These are phyloP conservation scores for Fusarium napiforme DNA, from an alignment of 2,329 filamentous ascomycete species.

Conservation along the genomic window DNA sequence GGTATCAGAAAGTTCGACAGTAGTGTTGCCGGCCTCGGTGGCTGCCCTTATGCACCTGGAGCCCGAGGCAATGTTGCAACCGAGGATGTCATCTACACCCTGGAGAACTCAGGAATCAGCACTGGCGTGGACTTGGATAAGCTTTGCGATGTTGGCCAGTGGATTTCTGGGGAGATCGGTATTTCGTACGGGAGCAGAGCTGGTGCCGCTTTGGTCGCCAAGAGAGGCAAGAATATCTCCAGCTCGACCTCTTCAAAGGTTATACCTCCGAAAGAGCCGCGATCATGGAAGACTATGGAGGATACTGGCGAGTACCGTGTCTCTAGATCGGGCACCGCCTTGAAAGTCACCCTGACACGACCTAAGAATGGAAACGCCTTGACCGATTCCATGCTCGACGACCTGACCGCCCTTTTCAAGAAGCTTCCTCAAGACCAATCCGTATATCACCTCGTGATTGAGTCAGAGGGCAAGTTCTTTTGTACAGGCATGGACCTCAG, in stretches of 20 bases:
- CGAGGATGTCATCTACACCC: background rate
- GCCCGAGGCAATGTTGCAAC: background rate
- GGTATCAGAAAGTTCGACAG: background rate
- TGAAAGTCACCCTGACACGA: background rate
- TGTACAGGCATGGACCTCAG: background rate
- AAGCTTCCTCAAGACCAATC: background rate
- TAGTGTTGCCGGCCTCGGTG: background rate
- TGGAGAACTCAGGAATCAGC: background rate
- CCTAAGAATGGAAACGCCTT: background rate
- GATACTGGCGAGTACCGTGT: background rate
- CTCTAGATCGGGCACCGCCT: background rate
- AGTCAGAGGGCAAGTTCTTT: background rate
- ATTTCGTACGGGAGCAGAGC: background rate
- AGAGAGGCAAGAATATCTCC: too few species aligned
- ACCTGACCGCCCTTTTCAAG: background rate
- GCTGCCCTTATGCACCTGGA: background rate
- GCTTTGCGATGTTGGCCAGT: background rate
- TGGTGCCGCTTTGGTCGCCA: background rate
- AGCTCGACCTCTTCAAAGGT: too few species aligned
- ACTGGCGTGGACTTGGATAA: background rate
- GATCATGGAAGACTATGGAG: background rate
- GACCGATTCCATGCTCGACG: background rate
- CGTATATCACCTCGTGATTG: background rate
- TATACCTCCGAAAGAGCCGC: background rate
- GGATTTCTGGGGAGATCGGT: background rate